A percentile compares a stretch with the other conserved stretches of the same genome.
These are phyloP conservation scores for Lagerstroemia speciosa DNA, from an alignment of 345 rosid genomes.

Conservation along the genomic window DNA sequence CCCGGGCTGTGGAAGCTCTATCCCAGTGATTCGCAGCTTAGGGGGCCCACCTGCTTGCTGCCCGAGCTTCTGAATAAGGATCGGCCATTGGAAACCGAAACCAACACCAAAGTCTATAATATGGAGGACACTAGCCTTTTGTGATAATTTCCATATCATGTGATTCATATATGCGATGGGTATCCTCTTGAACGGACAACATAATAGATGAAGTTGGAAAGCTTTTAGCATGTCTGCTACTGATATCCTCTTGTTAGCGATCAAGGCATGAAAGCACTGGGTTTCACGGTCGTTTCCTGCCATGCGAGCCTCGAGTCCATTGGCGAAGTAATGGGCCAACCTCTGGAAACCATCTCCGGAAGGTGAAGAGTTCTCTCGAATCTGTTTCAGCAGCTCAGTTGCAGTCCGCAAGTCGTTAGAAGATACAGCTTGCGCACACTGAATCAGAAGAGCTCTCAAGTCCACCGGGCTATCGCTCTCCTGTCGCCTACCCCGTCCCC, in stretches of 20 bases:
- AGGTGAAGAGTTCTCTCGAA: constrained; percentile 22
- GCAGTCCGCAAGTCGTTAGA: constrained; percentile 19
- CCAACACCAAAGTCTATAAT: constrained; percentile 42
- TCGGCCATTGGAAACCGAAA: constrained; percentile 22
- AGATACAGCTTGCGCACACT: constrained; percentile 41
- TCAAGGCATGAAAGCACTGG: background rate
- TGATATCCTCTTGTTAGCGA: constrained; percentile 2
- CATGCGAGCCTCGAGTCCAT: constrained; percentile 46
- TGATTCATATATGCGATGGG: constrained; percentile 24
- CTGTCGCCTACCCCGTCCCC: constrained; percentile 14
- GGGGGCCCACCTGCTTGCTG: constrained; percentile 35
- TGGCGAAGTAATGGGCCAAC: constrained; percentile 38
- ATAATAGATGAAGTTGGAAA: constrained; percentile 23
- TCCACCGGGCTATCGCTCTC: constrained; percentile 24
- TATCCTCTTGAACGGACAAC: constrained; percentile 29
- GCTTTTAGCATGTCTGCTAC: constrained; percentile 36
- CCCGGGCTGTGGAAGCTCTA: constrained; percentile 32
- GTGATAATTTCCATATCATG: constrained; percentile 24
- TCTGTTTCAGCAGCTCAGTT: constrained; percentile 28
- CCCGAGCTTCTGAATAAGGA: constrained; percentile 48
- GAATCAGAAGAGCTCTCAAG: constrained; percentile 34
- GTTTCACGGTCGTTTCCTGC: background rate
- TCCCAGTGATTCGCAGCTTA: constrained; percentile 70
- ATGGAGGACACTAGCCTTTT: constrained; percentile 28
- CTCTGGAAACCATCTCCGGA: constrained; percentile 37